These are phyloP conservation scores for Pythium coloratum DNA, from an alignment of 352 stramenopile genomes.

Conservation along the genomic window DNA sequence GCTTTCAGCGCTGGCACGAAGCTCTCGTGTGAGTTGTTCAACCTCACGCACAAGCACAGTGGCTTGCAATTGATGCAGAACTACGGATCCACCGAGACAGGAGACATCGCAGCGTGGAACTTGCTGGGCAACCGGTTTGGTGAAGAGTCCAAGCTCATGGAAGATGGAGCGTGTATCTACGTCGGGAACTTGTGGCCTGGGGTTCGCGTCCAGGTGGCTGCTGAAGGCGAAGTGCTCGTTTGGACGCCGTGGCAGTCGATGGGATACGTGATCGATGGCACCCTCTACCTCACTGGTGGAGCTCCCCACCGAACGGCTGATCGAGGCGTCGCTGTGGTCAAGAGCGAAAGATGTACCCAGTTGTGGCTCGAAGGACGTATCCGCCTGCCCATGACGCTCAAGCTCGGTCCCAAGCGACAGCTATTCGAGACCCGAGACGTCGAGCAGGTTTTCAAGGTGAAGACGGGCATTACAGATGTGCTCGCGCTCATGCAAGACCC, in stretches of 20 bases:
- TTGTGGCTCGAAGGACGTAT: conserved; percentile 75
- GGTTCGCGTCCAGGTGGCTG: conserved; percentile 46
- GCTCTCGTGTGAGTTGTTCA: conserved; percentile 56
- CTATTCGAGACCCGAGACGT: conserved; percentile 16
- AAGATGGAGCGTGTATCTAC: conserved; percentile 42
- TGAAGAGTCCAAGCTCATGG: conserved; percentile 43
- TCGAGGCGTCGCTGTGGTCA: conserved; percentile 32
- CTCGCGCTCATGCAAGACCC: conserved; percentile 31
- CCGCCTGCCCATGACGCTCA: conserved; percentile 35
- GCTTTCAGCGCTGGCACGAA: conserved; percentile 72
- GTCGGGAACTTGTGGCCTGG: conserved; percentile 74
- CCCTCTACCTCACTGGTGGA: conserved; percentile 44
- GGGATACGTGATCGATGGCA: conserved; percentile 65
- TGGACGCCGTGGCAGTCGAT: conserved; percentile 78
- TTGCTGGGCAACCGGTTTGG: conserved; percentile 46
- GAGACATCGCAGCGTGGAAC: conserved; percentile 72
- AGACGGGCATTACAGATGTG: conserved; percentile 21
- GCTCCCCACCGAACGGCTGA: conserved; percentile 60
- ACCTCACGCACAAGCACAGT: conserved; percentile 49
- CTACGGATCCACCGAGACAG: conserved; percentile 86
- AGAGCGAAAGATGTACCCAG: conserved; percentile 31
- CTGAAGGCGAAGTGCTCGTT: conserved; percentile 66
- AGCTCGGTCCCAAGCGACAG: conserved; percentile 13
- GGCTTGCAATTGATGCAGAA: conserved; percentile 82
- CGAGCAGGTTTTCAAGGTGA: conserved; percentile 22